Percentiles rank a stretch among this genome's conserved stretches.
Conservation (phyloP, 495 filamentous ascomycete genomes). For the Entonaema liquescens region DNA sequence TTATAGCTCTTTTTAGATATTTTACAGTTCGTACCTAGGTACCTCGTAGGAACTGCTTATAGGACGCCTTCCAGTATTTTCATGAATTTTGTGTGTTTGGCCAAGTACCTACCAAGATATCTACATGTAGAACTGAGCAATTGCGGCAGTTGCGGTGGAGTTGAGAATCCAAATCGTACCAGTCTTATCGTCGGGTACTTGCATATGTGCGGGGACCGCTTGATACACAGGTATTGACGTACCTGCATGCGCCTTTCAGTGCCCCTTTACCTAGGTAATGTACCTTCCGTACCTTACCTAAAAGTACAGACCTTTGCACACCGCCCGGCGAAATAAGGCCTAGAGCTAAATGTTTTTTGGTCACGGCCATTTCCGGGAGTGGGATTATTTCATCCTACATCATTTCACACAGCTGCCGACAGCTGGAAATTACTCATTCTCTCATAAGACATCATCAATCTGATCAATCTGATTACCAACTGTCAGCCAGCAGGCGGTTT, state of each 20-base stretch:
- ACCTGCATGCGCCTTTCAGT: not conserved
- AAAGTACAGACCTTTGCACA: not conserved
- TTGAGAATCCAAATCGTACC: not conserved
- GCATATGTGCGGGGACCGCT: not conserved
- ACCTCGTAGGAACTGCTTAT: not conserved
- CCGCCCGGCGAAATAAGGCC: not conserved
- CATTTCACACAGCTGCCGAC: slow-evolving; percentile 34
- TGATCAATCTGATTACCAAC: slow-evolving; percentile 44
- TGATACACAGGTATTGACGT: not conserved
- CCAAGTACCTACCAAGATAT: not conserved
- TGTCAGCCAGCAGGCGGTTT: slow-evolving; percentile 47
- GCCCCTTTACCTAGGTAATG: too few species aligned
- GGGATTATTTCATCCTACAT: not conserved
- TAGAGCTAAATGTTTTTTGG: not conserved
- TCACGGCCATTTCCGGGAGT: not conserved
- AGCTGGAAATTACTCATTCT: slow-evolving; percentile 39
- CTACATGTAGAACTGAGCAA: not conserved
- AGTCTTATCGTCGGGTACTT: not conserved
- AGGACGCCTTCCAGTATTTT: not conserved
- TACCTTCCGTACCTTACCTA: not conserved
- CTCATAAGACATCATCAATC: slow-evolving; percentile 38
- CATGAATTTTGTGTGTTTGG: not conserved
- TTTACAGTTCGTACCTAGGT: not conserved
- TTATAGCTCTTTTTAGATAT: not conserved
- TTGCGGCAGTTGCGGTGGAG: not conserved